Evolutionary conservation across 2,329 filamentous ascomycete species (phyloP).

Genomic region (Scytalidium sp.): DNA sequence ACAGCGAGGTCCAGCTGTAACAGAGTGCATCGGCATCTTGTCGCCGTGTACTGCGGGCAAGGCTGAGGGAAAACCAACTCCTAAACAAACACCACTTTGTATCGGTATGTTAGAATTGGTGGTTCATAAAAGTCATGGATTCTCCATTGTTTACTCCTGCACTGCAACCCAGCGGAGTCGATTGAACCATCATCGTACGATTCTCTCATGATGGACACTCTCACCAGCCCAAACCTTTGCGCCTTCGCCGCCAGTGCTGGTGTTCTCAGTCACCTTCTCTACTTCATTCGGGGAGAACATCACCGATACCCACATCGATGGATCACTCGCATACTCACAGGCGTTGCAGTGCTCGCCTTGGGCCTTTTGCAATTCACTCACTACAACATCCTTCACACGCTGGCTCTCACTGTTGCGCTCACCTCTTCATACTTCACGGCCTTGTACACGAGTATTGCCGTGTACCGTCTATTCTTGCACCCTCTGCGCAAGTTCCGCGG

Average conservation of each 20-base stretch:
- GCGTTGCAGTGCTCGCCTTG: background rate
- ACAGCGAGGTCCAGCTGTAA: no score
- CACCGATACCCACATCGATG: constrained; percentile 1
- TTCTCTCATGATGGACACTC: no score
- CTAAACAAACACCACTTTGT: no score
- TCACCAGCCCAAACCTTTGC: no score
- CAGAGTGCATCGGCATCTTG: no score
- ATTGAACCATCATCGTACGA: no score
- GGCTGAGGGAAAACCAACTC: no score
- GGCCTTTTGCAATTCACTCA: background rate
- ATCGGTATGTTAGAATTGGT: no score
- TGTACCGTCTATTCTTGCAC: constrained; percentile 49
- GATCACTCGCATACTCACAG: background rate
- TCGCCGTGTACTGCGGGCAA: no score
- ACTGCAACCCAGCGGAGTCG: no score
- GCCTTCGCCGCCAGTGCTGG: constrained; percentile 1
- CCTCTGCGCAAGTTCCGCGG: constrained; percentile 26
- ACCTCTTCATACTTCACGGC: constrained; percentile 4
- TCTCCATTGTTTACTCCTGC: no score
- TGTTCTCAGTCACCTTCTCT: constrained; percentile 11
- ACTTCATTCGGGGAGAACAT: constrained; percentile 22
- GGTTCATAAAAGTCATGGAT: no score
- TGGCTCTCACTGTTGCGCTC: background rate
- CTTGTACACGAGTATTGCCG: constrained; percentile 42
- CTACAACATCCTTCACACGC: background rate